Base-by-base conservation (phyloP, 192 early-diverging fungal genomes). In the Backusella parvicylindrica region DNA sequence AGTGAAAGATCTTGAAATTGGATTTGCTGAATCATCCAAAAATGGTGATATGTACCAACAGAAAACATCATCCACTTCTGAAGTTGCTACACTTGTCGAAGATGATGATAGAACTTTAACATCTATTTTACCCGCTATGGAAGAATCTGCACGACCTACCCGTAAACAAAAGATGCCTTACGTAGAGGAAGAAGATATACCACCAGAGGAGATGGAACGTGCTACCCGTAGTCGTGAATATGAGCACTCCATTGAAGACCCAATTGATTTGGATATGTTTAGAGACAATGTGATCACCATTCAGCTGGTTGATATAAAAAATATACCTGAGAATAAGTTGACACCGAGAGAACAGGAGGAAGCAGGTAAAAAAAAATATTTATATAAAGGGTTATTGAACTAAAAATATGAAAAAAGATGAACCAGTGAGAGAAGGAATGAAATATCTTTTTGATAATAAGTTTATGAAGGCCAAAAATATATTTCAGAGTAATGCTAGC, bases 221-320 rank as follows among this genome's bases (percentile, higher is more conserved):
- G 53, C 53, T 13, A 60, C 53, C 11, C 53, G 53, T 23, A 60
- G 53, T 60, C 53, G 53, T 3, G 75, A 70, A 63, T 47, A 41
- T 8, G 68, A 76, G 16, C 53, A 70, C 36, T 68, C 75, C 13
- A 76, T 76, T 32, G 75, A 76, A n/a, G 66, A 68, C 9, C 32
- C 66, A 23, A 68, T 68, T 68, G 66, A 32, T 2, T 38, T 68
- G 18, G 66, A 68, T 35, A 68, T 68, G 30, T 35, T 37, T 37
- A 68, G 33, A 35, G 66, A 68, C 26, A 37, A 68, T 38, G 66
- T 38, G 37, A 38, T 37, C n/a, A 35, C 37, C 6, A 68, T 68
- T 23, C 66, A 38, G 18, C 2, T 38, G 32, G 66, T 35, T 26
- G 66, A 68, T 36, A 23, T 38, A 68, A 38, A 38, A 0, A 35